A percentile compares a stretch with the other conserved stretches of the same genome.
Conservation (phyloP, 2,329 filamentous ascomycete genomes). For the Xylariaceae sp. region DNA sequence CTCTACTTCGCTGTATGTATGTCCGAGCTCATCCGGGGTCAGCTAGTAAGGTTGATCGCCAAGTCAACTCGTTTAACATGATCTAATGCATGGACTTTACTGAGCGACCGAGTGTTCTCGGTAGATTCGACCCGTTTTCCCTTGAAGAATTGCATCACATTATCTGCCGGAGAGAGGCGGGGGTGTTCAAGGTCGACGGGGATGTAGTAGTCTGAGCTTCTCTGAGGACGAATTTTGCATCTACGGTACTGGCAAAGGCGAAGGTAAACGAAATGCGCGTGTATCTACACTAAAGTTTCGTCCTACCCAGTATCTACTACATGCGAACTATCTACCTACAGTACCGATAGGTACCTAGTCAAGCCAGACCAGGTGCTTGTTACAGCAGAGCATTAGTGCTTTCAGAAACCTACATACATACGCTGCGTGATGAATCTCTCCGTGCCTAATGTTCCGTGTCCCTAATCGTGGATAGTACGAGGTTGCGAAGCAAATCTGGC, state of each 20-base stretch:
- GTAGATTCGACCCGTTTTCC: too few species aligned
- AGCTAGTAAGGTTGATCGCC: constrained; percentile 2
- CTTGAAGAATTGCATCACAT: constrained; percentile 16
- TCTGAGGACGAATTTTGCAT: too few species aligned
- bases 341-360: neutral
- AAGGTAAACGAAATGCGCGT: constrained; percentile 1
- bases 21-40: constrained; percentile 13
- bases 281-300: neutral
- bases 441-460: neutral
- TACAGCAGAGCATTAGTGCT: neutral
- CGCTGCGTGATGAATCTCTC: neutral
- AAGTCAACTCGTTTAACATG: constrained; percentile 7
- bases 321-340: neutral
- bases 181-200: constrained; percentile 1
- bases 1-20: neutral
- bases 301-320: neutral
- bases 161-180: constrained; percentile 10
- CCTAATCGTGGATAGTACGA: neutral
- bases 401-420: constrained; percentile 6
- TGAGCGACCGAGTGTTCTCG: constrained; percentile 8
- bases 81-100: constrained; percentile 28
- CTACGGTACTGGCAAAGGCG: neutral
- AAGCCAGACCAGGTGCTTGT: constrained; percentile 1
- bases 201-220: too few species aligned
- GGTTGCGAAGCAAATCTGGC: too few species aligned